Base-by-base conservation (phyloP, 768 basidiomycete species). In the Rhizopogon rudus region DNA sequence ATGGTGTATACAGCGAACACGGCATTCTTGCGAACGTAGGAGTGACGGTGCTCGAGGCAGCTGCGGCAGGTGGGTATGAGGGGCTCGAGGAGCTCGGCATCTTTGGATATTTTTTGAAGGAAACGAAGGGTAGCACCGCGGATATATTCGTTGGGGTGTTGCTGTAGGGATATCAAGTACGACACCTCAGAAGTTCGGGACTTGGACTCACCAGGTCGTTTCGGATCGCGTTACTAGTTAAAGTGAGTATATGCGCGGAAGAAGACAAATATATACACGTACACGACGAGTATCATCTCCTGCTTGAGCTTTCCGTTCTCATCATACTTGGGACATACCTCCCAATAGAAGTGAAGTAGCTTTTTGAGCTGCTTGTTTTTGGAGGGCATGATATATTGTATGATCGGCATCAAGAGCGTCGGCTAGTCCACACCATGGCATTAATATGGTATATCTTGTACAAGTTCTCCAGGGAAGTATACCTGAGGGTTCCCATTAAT, bases 71-170 rank as follows among this genome's bases (percentile, higher is more conserved):
- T 93, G 12, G 97, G 97, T 57, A 98, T 82, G 58, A 98, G 83
- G 25, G 97, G 97, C 75, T 98, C 97, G 25, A 98, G 82, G 12
- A 98, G 83, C 69, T 99, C 97, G 3, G 84, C 77, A 62, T 98
- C 97, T 70, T 90, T 88, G 16, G 88, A 80, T 51, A 99, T 88
- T 77, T 99, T 99, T 74, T 96, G 92, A 12, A 98, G 81, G 75
- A 95, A 96, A 25, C 97, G 88, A 35, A 98, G 83, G 10, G 93
- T 95, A n/a, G 94, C 92, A 44, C 97, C 97, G 39, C 97, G 91
- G 64, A 99, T 97, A 71, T 98, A 99, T 77, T 99, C 97, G 65
- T 99, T 98, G 8, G 96, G 95, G 65, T 99, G 97, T 94, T 98
- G 95, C 91, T 95, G 59, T 6, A 50, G 60, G 55, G 50, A 39